These are phyloP conservation scores for Ambrosia artemisiifolia DNA, from an alignment of 129 eudicot species.

Conservation along the genomic window DNA sequence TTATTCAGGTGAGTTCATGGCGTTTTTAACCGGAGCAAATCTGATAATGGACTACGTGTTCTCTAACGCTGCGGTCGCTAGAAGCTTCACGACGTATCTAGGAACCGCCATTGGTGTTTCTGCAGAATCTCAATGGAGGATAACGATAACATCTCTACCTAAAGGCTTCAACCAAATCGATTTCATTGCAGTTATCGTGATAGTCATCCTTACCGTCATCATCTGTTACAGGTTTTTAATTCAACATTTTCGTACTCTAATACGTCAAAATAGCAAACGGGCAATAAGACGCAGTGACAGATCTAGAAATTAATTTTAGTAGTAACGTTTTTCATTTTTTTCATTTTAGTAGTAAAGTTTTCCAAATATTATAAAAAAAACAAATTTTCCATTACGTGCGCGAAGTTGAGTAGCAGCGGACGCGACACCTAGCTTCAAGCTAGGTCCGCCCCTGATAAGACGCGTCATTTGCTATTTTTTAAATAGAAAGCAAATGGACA, in stretches of 20 bases:
- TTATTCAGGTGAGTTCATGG: constrained; percentile 53
- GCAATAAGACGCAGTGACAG: no score
- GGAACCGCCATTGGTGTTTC: constrained; percentile 75
- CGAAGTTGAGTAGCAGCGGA: no score
- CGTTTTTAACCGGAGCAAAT: constrained; percentile 90
- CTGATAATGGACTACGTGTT: constrained; percentile 79
- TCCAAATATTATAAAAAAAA: no score
- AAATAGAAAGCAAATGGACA: no score
- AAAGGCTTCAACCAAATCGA: constrained; percentile 82
- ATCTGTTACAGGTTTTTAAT: constrained; percentile 80
- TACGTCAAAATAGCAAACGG: no score
- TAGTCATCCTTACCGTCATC: constrained; percentile 67
- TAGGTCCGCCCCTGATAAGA: no score
- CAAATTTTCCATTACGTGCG: no score
- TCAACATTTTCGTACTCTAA: not conserved
- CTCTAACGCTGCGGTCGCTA: constrained; percentile 97
- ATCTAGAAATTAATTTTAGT: no score
- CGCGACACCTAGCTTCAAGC: no score
- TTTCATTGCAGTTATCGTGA: constrained; percentile 66
- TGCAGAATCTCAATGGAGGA: constrained; percentile 48
- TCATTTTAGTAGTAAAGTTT: no score
- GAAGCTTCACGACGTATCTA: constrained; percentile 83
- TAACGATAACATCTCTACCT: constrained; percentile 62
- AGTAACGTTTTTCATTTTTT: no score
- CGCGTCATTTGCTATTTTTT: no score